Evolutionary conservation across 169 alveolate genomes (phyloP).

Genomic region (Plasmodium vivax): DNA sequence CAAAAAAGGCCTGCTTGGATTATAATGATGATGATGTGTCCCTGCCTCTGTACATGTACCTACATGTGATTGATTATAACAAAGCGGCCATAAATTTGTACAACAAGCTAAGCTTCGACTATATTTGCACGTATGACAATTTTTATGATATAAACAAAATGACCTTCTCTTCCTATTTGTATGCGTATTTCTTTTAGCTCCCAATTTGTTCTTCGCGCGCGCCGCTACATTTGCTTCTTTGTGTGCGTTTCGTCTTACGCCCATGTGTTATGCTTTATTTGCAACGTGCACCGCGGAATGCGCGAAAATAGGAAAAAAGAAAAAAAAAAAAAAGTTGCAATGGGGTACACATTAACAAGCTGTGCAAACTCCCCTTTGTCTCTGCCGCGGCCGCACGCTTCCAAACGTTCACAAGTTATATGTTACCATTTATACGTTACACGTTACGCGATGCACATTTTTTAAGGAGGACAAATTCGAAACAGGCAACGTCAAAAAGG

Average conservation of each 20-base stretch:
- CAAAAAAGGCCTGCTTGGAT: neutral
- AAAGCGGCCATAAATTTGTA: conserved; percentile 72
- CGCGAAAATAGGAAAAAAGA: neutral
- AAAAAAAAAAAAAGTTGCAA: neutral
- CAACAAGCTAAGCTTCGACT: conserved; percentile 56
- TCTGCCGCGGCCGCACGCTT: neutral
- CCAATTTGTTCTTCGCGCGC: neutral
- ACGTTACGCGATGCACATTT: neutral
- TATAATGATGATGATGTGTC: neutral
- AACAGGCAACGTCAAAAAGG: neutral
- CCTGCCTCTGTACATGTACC: conserved; percentile 45
- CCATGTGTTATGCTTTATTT: neutral
- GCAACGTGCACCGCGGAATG: neutral
- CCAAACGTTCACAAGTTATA: neutral
- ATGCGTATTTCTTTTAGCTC: conserved; percentile 59
- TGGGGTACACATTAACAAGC: neutral
- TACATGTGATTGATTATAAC: conserved; percentile 69
- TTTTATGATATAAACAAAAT: conserved; percentile 66
- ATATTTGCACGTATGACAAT: conserved; percentile 56
- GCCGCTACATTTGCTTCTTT: neutral
- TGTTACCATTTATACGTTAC: neutral
- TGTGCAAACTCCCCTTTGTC: neutral
- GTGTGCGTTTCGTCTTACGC: neutral
- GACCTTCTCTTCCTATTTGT: conserved; percentile 53
- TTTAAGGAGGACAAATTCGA: neutral